Base-by-base conservation (phyloP, 495 filamentous ascomycete species). In the Bathelium albidoporum region DNA sequence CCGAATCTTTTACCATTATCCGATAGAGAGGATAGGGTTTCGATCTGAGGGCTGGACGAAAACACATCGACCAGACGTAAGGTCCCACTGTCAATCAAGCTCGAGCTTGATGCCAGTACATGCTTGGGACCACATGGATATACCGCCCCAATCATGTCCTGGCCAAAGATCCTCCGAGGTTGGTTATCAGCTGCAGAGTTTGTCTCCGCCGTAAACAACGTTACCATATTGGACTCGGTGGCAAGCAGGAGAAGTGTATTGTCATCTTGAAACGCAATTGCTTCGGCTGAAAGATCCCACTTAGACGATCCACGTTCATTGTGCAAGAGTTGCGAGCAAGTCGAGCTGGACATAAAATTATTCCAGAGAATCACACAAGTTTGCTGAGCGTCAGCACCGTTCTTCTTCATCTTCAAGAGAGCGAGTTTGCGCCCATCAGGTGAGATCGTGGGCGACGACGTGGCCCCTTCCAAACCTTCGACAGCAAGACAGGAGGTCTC, bases 361-460 rank as follows among this genome's bases (percentile, higher is more conserved):
- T 64, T 63, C 22, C 73, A 61, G 32, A 95, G 75, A 60, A 97
- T 73, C 3, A 96, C 80, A 3, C 88, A 80, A 58, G 91, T 88
- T 74, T 90, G 89, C 76, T 97, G 93, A 11, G 87, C 87, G 75
- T 97, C 93, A 71, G 97, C 96, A 28, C 90, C 90, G 66, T 87
- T 84, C 64, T 84, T 77, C 39, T 87, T 81, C 43, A 91, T 83
- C 45, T 62, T 64, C n/a, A 75, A 59, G 65, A 96, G 90, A 20
- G 86, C 92, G 11, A 91, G 81, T 58, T 81, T 81, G 59, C 79
- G 81, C 1, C 89, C 90, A 68, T 87, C 82, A 20, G 87, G 85
- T 2, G 89, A 90, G 65, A 96, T 87, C 4, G 85, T 82, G 0
- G 93, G 92, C 7, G 80, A 83, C 0, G 85, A 81, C 69, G 86